phyloP scores from a whole-genome alignment of 306 rosid genomes.

The Coriaria nepalensis region DNA sequence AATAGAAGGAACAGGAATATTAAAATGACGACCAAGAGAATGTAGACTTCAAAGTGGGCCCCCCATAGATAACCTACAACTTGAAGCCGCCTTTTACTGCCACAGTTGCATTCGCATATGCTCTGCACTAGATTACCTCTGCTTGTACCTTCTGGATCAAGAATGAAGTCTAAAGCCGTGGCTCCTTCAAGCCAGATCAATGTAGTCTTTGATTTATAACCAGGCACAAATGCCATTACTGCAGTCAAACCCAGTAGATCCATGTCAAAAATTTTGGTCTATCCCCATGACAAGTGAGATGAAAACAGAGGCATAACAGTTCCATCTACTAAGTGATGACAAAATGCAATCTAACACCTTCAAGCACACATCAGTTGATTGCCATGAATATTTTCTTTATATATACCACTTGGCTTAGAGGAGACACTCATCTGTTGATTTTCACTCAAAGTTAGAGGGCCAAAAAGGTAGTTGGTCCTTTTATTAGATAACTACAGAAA shows the following conservation, averaged over 20 bases:
- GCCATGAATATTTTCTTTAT: no score
- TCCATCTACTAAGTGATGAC: no score
- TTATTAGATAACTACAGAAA: no score
- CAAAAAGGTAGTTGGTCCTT: no score
- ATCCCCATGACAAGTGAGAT: no score
- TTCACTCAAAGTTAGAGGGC: no score
- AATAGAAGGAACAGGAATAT: constrained; percentile 51
- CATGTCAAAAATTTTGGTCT: constrained; percentile 4
- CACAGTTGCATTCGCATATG: constrained; percentile 39
- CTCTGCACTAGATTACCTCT: constrained; percentile 28
- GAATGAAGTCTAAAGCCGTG: constrained; percentile 66
- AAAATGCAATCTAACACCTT: no score
- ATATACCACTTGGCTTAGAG: no score
- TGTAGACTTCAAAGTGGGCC: constrained; percentile 33
- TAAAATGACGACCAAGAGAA: constrained; percentile 32
- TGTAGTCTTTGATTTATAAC: constrained; percentile 69
- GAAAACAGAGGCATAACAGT: no score
- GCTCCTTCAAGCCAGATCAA: constrained; percentile 61
- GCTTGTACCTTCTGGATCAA: constrained; percentile 39
- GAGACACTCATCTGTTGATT: no score
- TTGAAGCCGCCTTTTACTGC: constrained; percentile 20
- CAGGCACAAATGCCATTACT: constrained; percentile 55
- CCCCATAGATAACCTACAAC: constrained; percentile 34
- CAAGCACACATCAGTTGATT: no score
- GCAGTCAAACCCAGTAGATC: constrained; percentile 24